Evolutionary conservation across 177 flowering plant genomes (phyloP).

Genomic region (Tripterygium wilfordii): DNA sequence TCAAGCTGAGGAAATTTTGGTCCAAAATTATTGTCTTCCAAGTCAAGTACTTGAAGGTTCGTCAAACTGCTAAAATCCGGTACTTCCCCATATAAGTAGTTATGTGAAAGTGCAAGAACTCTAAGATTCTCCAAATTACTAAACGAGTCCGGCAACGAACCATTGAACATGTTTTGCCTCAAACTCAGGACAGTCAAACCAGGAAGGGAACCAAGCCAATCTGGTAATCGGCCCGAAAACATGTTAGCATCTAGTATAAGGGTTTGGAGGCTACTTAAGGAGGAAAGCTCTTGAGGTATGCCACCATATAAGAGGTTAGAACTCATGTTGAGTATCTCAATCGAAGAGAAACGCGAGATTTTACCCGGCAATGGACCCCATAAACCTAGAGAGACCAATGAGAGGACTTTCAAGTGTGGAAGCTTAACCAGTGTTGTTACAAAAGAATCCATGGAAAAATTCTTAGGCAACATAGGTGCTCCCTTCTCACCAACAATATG

Average conservation of each 20-base stretch:
- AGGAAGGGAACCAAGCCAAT: conserved; percentile 47
- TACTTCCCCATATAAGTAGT: conserved; percentile 64
- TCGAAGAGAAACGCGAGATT: conserved; percentile 51
- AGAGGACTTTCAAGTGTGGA: conserved; percentile 72
- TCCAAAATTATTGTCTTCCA: conserved; percentile 69
- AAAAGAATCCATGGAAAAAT: conserved; percentile 76
- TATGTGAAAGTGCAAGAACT: conserved; percentile 64
- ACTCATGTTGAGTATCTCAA: conserved; percentile 82
- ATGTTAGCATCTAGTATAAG: conserved; percentile 73
- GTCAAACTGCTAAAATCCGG: conserved; percentile 76
- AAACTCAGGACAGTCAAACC: conserved; percentile 67
- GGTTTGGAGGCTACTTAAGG: conserved; percentile 54
- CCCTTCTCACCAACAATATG: conserved; percentile 56
- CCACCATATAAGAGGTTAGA: conserved; percentile 70
- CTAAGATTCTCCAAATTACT: conserved; percentile 53
- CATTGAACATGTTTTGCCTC: conserved; percentile 61
- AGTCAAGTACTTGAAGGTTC: conserved; percentile 82
- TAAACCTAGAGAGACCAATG: conserved; percentile 81
- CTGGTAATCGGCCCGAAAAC: conserved; percentile 62
- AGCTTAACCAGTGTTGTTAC: conserved; percentile 61
- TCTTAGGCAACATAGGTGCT: conserved; percentile 41
- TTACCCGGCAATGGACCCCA: conserved; percentile 81
- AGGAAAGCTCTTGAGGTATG: conserved; percentile 58
- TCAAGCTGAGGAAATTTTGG: conserved; percentile 70
- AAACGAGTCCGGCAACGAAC: conserved; percentile 58